Conservation (phyloP, 2,329 filamentous ascomycete genomes). For the Fusarium temperatum region DNA sequence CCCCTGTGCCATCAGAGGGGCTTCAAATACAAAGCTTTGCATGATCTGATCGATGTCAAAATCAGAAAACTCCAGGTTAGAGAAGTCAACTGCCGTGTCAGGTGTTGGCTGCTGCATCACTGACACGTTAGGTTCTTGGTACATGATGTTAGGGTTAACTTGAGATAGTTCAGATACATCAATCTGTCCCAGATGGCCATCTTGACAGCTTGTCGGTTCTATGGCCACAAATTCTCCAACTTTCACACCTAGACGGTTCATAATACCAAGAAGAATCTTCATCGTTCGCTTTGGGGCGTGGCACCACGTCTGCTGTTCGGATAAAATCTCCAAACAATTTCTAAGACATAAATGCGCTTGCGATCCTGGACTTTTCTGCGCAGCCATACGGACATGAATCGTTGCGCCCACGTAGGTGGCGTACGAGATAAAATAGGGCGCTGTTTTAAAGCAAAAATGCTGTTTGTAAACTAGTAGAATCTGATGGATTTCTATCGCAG, state of each 20-base stretch:
- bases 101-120: not conserved
- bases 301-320: constrained; percentile 53
- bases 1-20: rapidly evolving
- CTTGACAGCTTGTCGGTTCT: not conserved
- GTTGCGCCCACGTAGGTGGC: constrained; percentile 63
- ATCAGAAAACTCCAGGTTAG: not conserved
- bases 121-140: rapidly evolving
- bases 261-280: constrained; percentile 13
- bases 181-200: not conserved
- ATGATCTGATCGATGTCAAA: constrained; percentile 12
- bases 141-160: rapidly evolving
- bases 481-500: constrained; percentile 54
- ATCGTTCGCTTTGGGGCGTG: constrained; percentile 15
- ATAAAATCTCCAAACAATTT: constrained; percentile 55
- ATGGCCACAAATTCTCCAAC: not conserved
- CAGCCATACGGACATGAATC: constrained; percentile 60
- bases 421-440: constrained; percentile 62
- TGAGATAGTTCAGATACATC: not conserved
- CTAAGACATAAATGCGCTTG: constrained; percentile 51
- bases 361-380: constrained; percentile 50
- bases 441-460: constrained; percentile 53
- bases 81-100: not conserved
- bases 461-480: constrained; percentile 53
- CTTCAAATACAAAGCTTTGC: not conserved
- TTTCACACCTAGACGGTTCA: not conserved